Evolutionary conservation across 176 grass and related monocot genomes (phyloP), one percentile per base, ranked within the genome.

Genomic region (Raddia distichophylla): DNA sequence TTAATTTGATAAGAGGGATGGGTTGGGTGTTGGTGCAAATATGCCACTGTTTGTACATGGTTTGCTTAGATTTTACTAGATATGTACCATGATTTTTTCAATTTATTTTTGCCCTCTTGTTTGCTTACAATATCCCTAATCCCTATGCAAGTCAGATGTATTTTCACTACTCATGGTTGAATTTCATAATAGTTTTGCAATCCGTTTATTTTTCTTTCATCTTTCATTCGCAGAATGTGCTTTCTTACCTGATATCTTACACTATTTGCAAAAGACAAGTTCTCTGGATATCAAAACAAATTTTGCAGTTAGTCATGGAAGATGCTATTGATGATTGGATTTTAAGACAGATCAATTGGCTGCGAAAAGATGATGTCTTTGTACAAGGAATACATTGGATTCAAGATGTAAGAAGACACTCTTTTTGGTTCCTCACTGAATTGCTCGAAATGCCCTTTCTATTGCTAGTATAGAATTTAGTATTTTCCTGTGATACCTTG

Each of bases 241-340:
- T 65, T 5, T 77, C 77, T 73, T 46, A 69, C 43, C 13, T 74
- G 59, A 67, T 73, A 37, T 66, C 56, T 34, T 61, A 65, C 77
- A 59, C 71, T 65, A 71, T 74, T 73, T 88, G 80, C 89, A 99
- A 93, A 87, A 91, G 83, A 70, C 96, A 99, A 58, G 96, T 93
- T 46, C 80, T 93, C 64, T 99, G 96, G 96, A 95, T 99, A 82
- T 99, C 96, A 62, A 99, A 99, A 88, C 96, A 95, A 80, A 95
- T 95, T 77, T 86, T 99, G 63, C 93, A 99, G 64, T 87, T 99
- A 76, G 82, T 95, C 63, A 99, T 99, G 93, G 93, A 99, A 87
- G 96, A 99, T 90, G 96, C 96, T 65, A 99, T 99, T 2, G 96
- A 99, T 90, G 96, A 99, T 84, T 99, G 93, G 96, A 95, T 99